phyloP scores from a whole-genome alignment of 352 stramenopile genomes.

The Phytophthora sp. region DNA sequence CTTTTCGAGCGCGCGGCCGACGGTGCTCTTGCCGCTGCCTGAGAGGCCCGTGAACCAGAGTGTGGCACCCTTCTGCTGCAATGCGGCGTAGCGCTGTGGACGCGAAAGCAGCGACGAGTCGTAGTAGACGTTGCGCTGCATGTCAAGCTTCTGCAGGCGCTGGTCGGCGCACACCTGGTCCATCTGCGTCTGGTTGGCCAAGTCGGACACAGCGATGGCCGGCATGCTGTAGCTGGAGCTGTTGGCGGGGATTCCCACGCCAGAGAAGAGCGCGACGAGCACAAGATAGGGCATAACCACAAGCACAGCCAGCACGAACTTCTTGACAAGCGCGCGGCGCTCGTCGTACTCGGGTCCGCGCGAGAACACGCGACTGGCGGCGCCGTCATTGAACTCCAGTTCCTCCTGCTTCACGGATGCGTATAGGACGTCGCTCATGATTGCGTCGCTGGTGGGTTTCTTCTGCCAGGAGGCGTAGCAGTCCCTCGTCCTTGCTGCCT shows the following conservation, averaged over 20 bases:
- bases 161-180: constrained; percentile 59
- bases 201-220: neutral
- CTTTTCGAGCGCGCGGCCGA: constrained; percentile 96
- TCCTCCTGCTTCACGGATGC: constrained; percentile 75
- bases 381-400: constrained; percentile 57
- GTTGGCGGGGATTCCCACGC: constrained; percentile 25
- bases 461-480: neutral
- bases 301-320: constrained; percentile 54
- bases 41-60: constrained; percentile 99
- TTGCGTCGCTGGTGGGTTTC: neutral
- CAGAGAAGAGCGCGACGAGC: constrained; percentile 59
- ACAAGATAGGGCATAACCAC: constrained; percentile 71
- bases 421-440: constrained; percentile 61
- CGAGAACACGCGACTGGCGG: constrained; percentile 50
- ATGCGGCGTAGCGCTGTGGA: constrained; percentile 66
- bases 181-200: constrained; percentile 43
- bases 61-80: constrained; percentile 96
- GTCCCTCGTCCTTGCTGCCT: constrained; percentile 10
- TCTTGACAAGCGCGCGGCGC: constrained; percentile 58
- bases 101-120: constrained; percentile 77
- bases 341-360: constrained; percentile 50
- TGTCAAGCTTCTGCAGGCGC: constrained; percentile 71
- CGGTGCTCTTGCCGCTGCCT: constrained; percentile 98
- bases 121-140: constrained; percentile 85
- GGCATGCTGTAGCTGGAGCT: neutral